phyloP scores from a whole-genome alignment of 306 rosid genomes.

The Myrica gale region DNA sequence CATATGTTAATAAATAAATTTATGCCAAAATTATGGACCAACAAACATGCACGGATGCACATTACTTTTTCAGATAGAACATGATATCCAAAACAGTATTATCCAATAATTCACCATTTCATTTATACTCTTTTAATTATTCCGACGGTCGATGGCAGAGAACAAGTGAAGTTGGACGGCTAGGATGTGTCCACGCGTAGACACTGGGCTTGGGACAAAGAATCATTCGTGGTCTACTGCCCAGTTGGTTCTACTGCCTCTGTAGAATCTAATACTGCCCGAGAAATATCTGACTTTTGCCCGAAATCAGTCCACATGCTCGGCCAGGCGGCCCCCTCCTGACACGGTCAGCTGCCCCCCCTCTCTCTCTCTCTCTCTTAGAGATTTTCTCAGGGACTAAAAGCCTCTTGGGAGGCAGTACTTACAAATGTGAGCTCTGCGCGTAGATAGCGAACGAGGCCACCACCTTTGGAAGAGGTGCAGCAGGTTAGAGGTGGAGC shows the following conservation, averaged over 20 bases:
- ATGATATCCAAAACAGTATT: no score
- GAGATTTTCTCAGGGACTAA: neutral
- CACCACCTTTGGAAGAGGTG: conserved; percentile 35
- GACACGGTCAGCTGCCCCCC: conserved; percentile 55
- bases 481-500: conserved; percentile 31
- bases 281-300: conserved; percentile 57
- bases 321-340: conserved; percentile 28
- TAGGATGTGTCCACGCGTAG: neutral
- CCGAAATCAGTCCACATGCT: conserved; percentile 33
- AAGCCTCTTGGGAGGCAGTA: neutral
- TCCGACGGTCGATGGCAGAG: neutral
- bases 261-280: conserved; percentile 45
- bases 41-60: no score
- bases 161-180: no score
- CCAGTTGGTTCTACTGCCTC: neutral
- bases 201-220: neutral
- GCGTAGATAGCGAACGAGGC: neutral
- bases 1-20: no score
- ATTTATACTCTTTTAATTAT: no score
- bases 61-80: no score
- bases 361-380: conserved; percentile 17
- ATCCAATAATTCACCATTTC: no score
- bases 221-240: neutral
- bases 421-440: conserved; percentile 50
- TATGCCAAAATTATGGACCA: no score